Base-by-base conservation (phyloP, 805 yeast genomes). In the Saturnispora hagleri region DNA sequence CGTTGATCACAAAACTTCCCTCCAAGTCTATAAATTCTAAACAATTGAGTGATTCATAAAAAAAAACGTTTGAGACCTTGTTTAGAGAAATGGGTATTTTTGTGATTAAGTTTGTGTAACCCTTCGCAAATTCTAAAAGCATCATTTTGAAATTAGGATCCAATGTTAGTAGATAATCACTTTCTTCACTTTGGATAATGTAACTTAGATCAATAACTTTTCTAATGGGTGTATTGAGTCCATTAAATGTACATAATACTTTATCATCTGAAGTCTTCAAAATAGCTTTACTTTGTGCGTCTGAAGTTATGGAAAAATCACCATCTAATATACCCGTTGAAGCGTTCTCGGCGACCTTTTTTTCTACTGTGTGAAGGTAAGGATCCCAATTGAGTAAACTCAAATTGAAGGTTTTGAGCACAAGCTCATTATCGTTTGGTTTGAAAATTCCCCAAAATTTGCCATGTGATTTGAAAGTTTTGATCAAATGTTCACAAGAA, bases 101-200 rank as follows among this genome's bases (percentile, higher is more conserved):
- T 35, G 31, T 44, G 3, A 24, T 17, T n/a, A 50, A 28, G 15
- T 44, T 43, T 6, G 24, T 6, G 44, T 33, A 50, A 5, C 28
- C 33, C 15, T 13, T 22, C 15, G 41, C 34, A 5, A 58, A 31
- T 26, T 47, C 52, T 18, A 54, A 45, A 4, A 57, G 4, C 18
- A 54, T 36, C 22, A 46, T 50, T 9, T 40, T 52, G 13, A 54
- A 40, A 5, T 43, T n/a, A 5, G 52, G 27, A 40, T 53, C 55
- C 40, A 60, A 36, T 3, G 55, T 17, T 7, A 60, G 28, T n/a
- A 53, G 34, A 38, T 50, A 44, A 15, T 57, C 44, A 7, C 26
- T 34, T 10, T 47, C 18, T 2, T 44, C 46, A 17, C 48, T 47
- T 43, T 52, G 40, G 3, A 59, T 40, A 13, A 57, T 47, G 12